phyloP scores from a whole-genome alignment of 805 yeast species.

The Kazachstania martiniae region DNA sequence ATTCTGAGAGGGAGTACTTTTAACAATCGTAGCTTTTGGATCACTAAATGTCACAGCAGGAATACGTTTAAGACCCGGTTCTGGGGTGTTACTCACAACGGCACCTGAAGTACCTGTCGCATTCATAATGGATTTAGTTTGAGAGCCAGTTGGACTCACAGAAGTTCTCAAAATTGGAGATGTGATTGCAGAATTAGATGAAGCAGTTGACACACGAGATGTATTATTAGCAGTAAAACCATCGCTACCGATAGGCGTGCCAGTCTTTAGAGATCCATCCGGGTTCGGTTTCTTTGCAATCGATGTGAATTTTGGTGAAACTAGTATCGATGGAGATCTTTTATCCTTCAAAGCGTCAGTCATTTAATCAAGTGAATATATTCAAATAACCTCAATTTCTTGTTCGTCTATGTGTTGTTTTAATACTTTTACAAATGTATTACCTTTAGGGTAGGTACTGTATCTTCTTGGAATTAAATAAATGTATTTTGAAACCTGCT shows the following conservation, averaged over 20 bases:
- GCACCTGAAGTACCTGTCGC: conserved; percentile 24
- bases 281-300: conserved; percentile 1
- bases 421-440: conserved; percentile 4
- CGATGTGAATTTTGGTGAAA: conserved; percentile 4
- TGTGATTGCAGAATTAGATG: not conserved
- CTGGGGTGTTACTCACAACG: conserved; percentile 22
- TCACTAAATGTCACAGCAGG: conserved; percentile 27
- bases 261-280: conserved; percentile 2
- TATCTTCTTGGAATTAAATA: too few relatives aligned
- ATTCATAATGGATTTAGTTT: conserved; percentile 22
- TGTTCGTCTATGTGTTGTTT: not conserved
- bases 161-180: conserved; percentile 9
- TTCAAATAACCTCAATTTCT: not conserved
- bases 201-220: not conserved
- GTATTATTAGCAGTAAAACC: not conserved
- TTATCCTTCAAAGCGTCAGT: not conserved
- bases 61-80: conserved; percentile 20
- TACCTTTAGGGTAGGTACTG: too few relatives aligned
- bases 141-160: conserved; percentile 14
- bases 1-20: conserved; percentile 5
- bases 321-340: conserved; percentile 1
- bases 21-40: conserved; percentile 13
- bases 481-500: too few relatives aligned
- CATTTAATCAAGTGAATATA: not conserved
- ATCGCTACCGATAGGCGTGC: too few relatives aligned